Evolutionary conservation across 345 rosid genomes (phyloP).

Genomic region (Anastatica hierochuntica): DNA sequence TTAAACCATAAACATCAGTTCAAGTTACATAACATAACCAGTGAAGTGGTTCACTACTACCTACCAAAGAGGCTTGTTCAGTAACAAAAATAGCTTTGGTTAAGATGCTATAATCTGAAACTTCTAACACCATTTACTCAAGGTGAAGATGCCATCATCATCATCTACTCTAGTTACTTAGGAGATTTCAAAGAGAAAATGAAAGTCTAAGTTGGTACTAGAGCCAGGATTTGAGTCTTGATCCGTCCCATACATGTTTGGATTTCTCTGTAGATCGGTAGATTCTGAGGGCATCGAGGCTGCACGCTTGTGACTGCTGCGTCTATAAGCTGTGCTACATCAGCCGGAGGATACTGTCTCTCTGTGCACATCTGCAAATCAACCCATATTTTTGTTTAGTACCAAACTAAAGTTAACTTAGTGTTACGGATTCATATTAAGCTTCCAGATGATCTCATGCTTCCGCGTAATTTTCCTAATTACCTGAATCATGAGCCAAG

Average conservation of each 20-base stretch:
- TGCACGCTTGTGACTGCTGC: conserved; percentile 68
- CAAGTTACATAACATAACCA: conserved; percentile 13
- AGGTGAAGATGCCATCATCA: no score
- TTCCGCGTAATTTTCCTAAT: conserved; percentile 1
- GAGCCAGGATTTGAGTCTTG: conserved; percentile 84
- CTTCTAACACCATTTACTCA: conserved; percentile 11
- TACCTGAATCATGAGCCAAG: conserved; percentile 89
- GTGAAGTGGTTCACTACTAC: no score
- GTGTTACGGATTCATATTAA: neutral
- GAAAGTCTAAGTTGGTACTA: conserved; percentile 51
- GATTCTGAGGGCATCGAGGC: conserved; percentile 73
- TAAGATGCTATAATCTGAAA: conserved; percentile 16
- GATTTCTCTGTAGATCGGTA: conserved; percentile 72
- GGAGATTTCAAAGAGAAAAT: neutral
- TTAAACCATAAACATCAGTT: conserved; percentile 16
- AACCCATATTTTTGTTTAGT: neutral
- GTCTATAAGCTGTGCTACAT: conserved; percentile 92
- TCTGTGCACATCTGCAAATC: conserved; percentile 72
- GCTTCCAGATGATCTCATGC: neutral
- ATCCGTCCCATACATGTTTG: conserved; percentile 90
- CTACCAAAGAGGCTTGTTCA: no score
- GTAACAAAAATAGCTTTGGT: conserved; percentile 13
- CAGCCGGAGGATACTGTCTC: conserved; percentile 74
- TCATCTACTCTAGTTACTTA: neutral
- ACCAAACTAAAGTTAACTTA: conserved; percentile 7